Evolutionary conservation across 108 stramenopile genomes (phyloP), one percentile per base, ranked within the genome.

Genomic region (Cyclostephanos tholiformis): DNA sequence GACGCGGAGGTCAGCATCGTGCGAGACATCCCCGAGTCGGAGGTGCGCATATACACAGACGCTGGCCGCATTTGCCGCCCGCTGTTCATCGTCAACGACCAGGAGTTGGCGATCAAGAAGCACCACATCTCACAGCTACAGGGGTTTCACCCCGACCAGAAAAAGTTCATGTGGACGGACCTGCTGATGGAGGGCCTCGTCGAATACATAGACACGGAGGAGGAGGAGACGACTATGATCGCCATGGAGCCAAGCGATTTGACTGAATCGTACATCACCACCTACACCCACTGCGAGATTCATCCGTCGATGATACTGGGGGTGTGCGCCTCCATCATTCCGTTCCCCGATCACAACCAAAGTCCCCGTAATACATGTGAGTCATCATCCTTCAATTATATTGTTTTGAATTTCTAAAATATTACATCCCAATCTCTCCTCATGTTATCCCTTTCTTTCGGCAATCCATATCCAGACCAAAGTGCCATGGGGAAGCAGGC

Each of bases 261-360:
- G 63, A 67, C 86, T 12, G 90, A 94, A 44, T 85, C 92, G 5
- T 97, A 98, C 76, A 95, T 95, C 17, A 87, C 91, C 55, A 98
- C 98, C 8, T 99, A 99, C 69, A 99, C 99, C 9, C 99, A 99
- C 82, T 98, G 97, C 75, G 99, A 99, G 87, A 98, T 99, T 72
- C 97, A 99, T 75, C 99, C 99, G 10, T 89, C 92, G 46, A 99
- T 98, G 97, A 98, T 99, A 67, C 83, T 99, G 57, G 93, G 94
- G 17, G 89, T 95, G 43, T 94, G 91, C 75, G 94, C 97, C 26
- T 95, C 93, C 43, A 96, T 99, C 74, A 98, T 99, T 78, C 99
- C 99, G 17, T 99, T 99, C 84, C 98, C 99, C 5, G 97, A 99
- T 85, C 98, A 99, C 90, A 99, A 99, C 83, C 99, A 99, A 85